Evolutionary conservation across 2,329 filamentous ascomycete genomes (phyloP).

Genomic region (Lasiodiplodia hormozganensis): DNA sequence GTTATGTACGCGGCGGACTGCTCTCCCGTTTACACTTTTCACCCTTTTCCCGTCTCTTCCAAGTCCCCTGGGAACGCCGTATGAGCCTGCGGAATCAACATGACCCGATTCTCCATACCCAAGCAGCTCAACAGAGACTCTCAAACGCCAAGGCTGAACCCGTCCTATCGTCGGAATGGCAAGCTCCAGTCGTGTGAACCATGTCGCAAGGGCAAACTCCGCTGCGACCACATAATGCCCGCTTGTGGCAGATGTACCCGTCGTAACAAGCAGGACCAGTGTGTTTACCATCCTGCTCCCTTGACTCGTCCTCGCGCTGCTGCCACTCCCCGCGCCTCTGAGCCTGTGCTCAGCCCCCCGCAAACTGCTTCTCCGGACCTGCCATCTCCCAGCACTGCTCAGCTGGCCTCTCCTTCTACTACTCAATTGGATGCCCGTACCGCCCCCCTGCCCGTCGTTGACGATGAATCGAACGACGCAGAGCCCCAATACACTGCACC

Average conservation of each 20-base stretch:
- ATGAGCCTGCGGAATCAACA: neutral
- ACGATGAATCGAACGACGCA: constrained; percentile 1
- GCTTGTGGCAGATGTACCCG: constrained; percentile 43
- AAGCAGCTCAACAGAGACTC: constrained; percentile 7
- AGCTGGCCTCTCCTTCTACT: neutral
- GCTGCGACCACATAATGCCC: constrained; percentile 43
- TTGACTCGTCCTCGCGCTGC: constrained; percentile 33
- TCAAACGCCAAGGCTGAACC: constrained; percentile 12
- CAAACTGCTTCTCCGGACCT: constrained; percentile 1
- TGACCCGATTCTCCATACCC: constrained; percentile 25
- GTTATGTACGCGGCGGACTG: neutral
- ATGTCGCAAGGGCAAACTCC: constrained; percentile 35
- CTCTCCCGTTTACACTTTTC: neutral
- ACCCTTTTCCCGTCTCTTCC: neutral
- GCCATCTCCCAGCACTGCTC: neutral
- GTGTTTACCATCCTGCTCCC: constrained; percentile 46
- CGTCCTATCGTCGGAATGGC: constrained; percentile 43
- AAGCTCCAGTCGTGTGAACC: constrained; percentile 48
- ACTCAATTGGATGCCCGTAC: neutral
- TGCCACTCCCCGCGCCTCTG: neutral
- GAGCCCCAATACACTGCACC: constrained; percentile 10
- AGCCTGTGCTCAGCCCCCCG: constrained; percentile 22
- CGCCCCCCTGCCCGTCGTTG: neutral
- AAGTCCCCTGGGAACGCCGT: constrained; percentile 6
- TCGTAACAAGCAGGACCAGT: constrained; percentile 39